Evolutionary conservation across 371 early-diverging fungal genomes (phyloP), one percentile per base, ranked within the genome.

Genomic region (Mortierella sp.): DNA sequence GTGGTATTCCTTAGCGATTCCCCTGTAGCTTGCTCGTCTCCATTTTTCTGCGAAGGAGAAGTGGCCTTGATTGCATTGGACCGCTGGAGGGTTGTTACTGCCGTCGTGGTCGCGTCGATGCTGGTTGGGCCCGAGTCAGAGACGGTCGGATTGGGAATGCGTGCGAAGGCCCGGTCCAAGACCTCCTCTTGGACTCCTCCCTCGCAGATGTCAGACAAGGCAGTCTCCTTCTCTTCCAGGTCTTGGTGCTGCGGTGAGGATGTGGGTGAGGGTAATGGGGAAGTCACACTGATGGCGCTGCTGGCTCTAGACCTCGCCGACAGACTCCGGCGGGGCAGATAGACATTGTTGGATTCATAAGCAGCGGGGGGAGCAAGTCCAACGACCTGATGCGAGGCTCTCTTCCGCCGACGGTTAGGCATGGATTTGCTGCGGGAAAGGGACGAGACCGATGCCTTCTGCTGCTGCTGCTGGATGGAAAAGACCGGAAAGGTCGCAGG

Each of bases 371-470:
- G 24, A 35, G 38, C 73, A 24, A 55, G 38, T 58, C 41, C 41
- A 16, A 48, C 38, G 16, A 32, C 35, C 29, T 75, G 76, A 43
- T 75, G 54, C 29, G 79, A 76, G 54, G 65, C 21, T 55, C 74
- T 75, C 63, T 76, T 84, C 71, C 74, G 46, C 5, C 78, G 76
- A 46, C 71, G 78, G 48, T 38, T 58, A 4, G 84, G 84, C 75
- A 81, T 46, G n/a, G 84, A 84, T 35, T 78, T 75, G 56, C 84
- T 78, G 43, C 81, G 84, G 49, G 71, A 32, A 43, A 29, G 46
- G 14, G 80, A 48, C 4, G 54, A 55, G 11, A 70, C 24, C 0
- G 79, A 27, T 18, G 65, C 12, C 16, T 70, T 18, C 6, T 75
- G 75, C 18, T 56, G 58, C 6, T 63, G 63, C 14, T 63, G 60